A percentile compares a stretch with the other conserved stretches of the same genome.
These are phyloP conservation scores for Daldinia caldariorum DNA, from an alignment of 495 filamentous ascomycete genomes.

Conservation along the genomic window DNA sequence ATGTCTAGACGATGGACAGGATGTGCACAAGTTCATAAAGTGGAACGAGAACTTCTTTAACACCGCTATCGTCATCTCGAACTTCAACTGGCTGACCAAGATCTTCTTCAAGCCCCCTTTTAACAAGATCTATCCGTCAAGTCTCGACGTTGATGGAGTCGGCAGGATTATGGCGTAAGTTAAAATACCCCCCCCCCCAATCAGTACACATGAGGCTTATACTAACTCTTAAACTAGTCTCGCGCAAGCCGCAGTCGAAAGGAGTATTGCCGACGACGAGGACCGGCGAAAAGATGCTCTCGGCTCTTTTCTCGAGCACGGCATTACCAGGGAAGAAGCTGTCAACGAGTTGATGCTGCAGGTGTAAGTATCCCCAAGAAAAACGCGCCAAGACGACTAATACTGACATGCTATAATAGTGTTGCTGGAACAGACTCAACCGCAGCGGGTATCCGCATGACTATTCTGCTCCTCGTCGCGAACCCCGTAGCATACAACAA, in stretches of 20 bases:
- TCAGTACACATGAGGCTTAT: background rate
- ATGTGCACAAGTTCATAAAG: slow-evolving; percentile 32
- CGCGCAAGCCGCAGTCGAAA: slow-evolving; percentile 49
- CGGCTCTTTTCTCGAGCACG: slow-evolving; percentile 57
- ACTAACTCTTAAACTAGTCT: slow-evolving; percentile 39
- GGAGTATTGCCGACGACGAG: slow-evolving; percentile 40
- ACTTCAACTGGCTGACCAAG: slow-evolving; percentile 39
- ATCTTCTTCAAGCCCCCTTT: slow-evolving; percentile 38
- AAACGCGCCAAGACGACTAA: background rate
- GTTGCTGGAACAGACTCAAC: slow-evolving; percentile 71
- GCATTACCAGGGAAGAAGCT: slow-evolving; percentile 51
- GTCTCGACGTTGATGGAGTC: slow-evolving; percentile 21
- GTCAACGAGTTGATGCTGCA: slow-evolving; percentile 54
- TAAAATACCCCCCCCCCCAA: background rate
- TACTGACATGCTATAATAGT: slow-evolving; percentile 30
- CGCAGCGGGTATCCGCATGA: slow-evolving; percentile 64
- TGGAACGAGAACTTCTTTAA: slow-evolving; percentile 43
- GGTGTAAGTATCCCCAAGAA: slow-evolving; percentile 44
- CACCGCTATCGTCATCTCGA: slow-evolving; percentile 31
- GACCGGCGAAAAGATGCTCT: slow-evolving; percentile 51
- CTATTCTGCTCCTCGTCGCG: slow-evolving; percentile 62
- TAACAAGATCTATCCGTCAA: slow-evolving; percentile 31
- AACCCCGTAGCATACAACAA: slow-evolving; percentile 59
- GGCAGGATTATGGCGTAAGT: slow-evolving; percentile 37
- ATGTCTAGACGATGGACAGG: slow-evolving; percentile 31